Base-by-base conservation (phyloP, 257 asterid genomes). In the Solanum ossicruentum region DNA sequence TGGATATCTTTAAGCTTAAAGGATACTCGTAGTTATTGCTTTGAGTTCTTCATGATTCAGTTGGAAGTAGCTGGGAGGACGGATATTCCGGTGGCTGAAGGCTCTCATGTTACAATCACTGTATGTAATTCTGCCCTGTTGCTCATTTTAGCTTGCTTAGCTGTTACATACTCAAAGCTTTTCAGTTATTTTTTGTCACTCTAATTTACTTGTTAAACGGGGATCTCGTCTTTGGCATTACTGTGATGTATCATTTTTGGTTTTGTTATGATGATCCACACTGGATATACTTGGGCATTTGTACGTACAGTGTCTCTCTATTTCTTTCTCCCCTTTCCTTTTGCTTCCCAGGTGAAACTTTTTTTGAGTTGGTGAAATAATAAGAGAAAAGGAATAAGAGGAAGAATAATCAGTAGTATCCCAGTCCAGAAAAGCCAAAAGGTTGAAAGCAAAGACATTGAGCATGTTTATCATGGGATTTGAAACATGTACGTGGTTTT, bases 61-160 rank as follows among this genome's bases (percentile, higher is more conserved):
- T 85, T 96, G 92, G 99, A 96, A 89, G 85, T 95, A 82, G 98
- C 98, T 17, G 98, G 94, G 85, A 90, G 98, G 91, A 91, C 97
- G 8, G 98, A 95, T 84, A 93, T 96, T 83, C 99, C 98, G 9
- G 99, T 95, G 83, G 98, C 99, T 75, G 98, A 96, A 92, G 99
- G 99, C 90, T 95, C 98, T 87, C 99, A 95, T 86, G 95, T 93
- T 83, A 96, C 99, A 55, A 89, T 95, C 83, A 93, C 95, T 81
- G 98, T 96, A 93, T 83, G 98, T 91, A 32, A 67, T 65, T n/a
- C 71, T 54, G 0, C 12, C 20, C 43, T 21, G 81, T 49, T 51
- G 82, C 82, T 77, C 82, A 77, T 77, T 51, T 23, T 77, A 77
- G 51, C 52, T 67, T 69, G 58, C 57, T 45, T 82, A 54, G 61